phyloP scores from a whole-genome alignment of 257 asterid species.

The Buddleja alternifolia region DNA sequence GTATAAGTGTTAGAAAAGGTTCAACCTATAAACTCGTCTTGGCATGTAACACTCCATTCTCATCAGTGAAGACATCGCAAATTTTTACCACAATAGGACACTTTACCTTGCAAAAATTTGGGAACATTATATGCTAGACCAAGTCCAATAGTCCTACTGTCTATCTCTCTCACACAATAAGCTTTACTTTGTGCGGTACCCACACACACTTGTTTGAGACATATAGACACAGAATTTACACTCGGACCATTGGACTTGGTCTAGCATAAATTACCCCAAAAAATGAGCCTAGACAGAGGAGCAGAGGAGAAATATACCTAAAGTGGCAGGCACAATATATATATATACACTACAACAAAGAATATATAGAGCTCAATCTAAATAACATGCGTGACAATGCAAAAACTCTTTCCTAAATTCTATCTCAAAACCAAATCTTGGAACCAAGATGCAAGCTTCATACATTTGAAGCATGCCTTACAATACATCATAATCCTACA shows the following conservation, averaged over 20 bases:
- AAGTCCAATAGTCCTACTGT: no score
- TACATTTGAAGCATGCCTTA: not conserved
- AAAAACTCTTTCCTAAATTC: conserved; percentile 3
- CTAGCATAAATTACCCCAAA: no score
- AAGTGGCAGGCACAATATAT: not conserved
- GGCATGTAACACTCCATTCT: no score
- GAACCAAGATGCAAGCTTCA: not conserved
- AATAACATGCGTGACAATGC: not conserved
- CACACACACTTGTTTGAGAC: no score
- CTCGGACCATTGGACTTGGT: no score
- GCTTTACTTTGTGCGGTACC: no score
- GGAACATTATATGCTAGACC: no score
- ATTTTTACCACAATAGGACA: not conserved
- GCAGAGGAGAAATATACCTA: not conserved
- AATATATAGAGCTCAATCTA: not conserved
- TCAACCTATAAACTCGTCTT: no score
- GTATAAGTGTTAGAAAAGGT: not conserved
- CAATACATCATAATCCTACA: not conserved
- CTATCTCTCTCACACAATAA: no score
- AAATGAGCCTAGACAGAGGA: conserved; percentile 1
- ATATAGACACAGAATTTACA: no score
- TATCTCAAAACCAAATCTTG: conserved; percentile 7
- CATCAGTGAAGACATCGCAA: not conserved
- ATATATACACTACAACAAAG: not conserved
- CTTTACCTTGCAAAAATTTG: not conserved